Base-by-base conservation (phyloP, 2,329 filamentous ascomycete species). In the Fusarium sp. region DNA sequence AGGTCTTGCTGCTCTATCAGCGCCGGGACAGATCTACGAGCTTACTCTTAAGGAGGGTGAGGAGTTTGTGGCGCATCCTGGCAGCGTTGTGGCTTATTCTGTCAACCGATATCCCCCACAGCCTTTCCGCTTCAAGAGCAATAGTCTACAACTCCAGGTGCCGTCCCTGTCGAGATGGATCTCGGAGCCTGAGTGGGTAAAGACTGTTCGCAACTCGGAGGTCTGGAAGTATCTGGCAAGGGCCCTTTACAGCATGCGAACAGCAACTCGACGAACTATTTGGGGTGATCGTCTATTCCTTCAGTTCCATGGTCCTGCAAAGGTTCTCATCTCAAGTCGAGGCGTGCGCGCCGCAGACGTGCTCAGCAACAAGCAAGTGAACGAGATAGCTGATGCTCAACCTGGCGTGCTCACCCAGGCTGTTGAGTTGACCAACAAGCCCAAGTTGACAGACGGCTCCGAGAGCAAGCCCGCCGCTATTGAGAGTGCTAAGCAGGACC, bases 241-340 rank as follows among this genome's bases (percentile, higher is more conserved):
- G n/a, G 75, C 88, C 30, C 78, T 91, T 9, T 92, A 92, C 78
- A 87, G 82, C 37, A 70, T 96, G 20, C 88, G 93, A 62, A 97
- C 94, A 0, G 90, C 90, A 81, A 84, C 90, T 41, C 87, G 94
- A 62, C 87, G 92, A 74, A 92, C 92, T 2, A 92, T 99, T 57
- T 98, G 94, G 93, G 96, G 96, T 22, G 96, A 99, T 77, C 83
- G 95, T 80, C 83, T 98, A 25, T 98, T 98, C 79, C 82, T 99
- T 32, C 92, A 92, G 75, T 97, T 99, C 77, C 87, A 90, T 57
- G 96, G 96, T 0, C 96, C 96, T 3, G 88, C 87, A 7, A 97
- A 92, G 3, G 87, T 99, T 48, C 84, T 98, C 43, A 83, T 99
- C 73, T 96, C 97, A 67, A 96, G 93, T 52, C 88, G 95, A n/a